Percentiles rank a stretch among this genome's conserved stretches.
Evolutionary conservation across 495 filamentous ascomycete genomes (phyloP).

Genomic region (Penicillium longicatenatum): DNA sequence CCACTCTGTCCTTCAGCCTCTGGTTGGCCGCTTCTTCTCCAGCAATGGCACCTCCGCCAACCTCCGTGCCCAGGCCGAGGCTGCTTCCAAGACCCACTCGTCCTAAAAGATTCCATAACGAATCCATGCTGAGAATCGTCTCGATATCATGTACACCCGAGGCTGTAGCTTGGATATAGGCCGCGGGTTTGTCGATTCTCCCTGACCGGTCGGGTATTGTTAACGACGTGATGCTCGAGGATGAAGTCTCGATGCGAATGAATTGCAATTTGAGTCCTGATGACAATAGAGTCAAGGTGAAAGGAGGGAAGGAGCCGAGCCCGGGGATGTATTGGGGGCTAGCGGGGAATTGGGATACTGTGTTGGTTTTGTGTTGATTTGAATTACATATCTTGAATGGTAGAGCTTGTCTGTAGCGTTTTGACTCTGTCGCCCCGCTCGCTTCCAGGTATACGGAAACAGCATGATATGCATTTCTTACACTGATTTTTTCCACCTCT

Average conservation of each 20-base stretch:
- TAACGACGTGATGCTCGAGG: slow-evolving; percentile 9
- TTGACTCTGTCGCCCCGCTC: not conserved
- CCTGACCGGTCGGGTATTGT: slow-evolving; percentile 5
- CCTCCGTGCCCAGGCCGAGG: slow-evolving; percentile 88
- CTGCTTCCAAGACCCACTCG: slow-evolving; percentile 57
- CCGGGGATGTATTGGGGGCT: slow-evolving; percentile 9
- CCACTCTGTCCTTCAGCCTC: slow-evolving; percentile 89
- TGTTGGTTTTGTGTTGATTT: slow-evolving; percentile 13
- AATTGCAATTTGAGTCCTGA: slow-evolving; percentile 7
- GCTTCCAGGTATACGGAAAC: not conserved
- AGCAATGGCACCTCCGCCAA: slow-evolving; percentile 77
- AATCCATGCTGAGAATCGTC: slow-evolving; percentile 20
- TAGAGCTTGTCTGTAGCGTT: slow-evolving; percentile 6
- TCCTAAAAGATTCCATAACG: slow-evolving; percentile 20
- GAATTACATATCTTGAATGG: slow-evolving; percentile 11
- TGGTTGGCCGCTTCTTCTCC: slow-evolving; percentile 88
- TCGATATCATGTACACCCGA: slow-evolving; percentile 14
- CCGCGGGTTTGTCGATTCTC: slow-evolving; percentile 25
- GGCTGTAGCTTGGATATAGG: slow-evolving; percentile 10
- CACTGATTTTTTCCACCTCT: no score
- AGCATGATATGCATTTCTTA: not conserved
- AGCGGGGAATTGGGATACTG: not conserved
- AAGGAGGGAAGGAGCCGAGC: slow-evolving; percentile 5
- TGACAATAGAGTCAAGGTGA: slow-evolving; percentile 15
- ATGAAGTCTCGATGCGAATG: slow-evolving; percentile 12